A percentile compares a stretch with the other conserved stretches of the same genome.
Conservation (phyloP, 1,284 basidiomycete species). For the Peniophora sp. region DNA sequence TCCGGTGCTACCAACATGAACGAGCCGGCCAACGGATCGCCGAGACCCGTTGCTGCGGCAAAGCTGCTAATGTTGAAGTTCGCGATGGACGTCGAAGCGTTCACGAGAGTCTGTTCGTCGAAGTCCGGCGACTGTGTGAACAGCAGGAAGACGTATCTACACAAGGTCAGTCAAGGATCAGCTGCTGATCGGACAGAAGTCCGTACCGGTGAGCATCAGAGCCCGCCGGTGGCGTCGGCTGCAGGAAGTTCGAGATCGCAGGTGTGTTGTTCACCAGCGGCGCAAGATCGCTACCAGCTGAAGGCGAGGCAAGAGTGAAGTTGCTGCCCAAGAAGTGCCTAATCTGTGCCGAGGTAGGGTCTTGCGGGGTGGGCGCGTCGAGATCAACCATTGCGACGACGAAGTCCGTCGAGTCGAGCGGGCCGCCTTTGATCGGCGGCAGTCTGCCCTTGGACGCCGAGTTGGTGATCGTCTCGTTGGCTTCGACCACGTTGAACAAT, state of each 20-base stretch:
- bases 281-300: conserved; percentile 4
- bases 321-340: conserved; percentile 45
- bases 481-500: conserved; percentile 23
- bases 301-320: conserved; percentile 20
- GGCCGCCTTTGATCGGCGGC: not conserved
- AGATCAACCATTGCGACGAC: conserved; percentile 41
- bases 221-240: conserved; percentile 44
- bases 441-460: conserved; percentile 12
- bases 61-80: conserved; percentile 20
- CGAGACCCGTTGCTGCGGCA: conserved; percentile 1
- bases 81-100: conserved; percentile 26
- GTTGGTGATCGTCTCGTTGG: conserved; percentile 14
- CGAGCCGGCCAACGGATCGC: conserved; percentile 2
- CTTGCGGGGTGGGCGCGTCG: conserved; percentile 43
- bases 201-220: conserved; percentile 45
- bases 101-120: conserved; percentile 33
- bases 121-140: conserved; percentile 39
- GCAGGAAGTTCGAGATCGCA: conserved; percentile 34
- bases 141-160: conserved; percentile 37
- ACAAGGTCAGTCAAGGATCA: conserved; percentile 1
- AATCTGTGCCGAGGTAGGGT: conserved; percentile 35
- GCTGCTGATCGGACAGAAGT: conserved; percentile 3
- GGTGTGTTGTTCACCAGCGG: conserved; percentile 32
- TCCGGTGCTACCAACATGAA: conserved; percentile 3
- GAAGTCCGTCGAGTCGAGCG: conserved; percentile 21